These are phyloP conservation scores for Talaromyces sp. DNA, from an alignment of 2,329 filamentous ascomycete species.

Conservation along the genomic window DNA sequence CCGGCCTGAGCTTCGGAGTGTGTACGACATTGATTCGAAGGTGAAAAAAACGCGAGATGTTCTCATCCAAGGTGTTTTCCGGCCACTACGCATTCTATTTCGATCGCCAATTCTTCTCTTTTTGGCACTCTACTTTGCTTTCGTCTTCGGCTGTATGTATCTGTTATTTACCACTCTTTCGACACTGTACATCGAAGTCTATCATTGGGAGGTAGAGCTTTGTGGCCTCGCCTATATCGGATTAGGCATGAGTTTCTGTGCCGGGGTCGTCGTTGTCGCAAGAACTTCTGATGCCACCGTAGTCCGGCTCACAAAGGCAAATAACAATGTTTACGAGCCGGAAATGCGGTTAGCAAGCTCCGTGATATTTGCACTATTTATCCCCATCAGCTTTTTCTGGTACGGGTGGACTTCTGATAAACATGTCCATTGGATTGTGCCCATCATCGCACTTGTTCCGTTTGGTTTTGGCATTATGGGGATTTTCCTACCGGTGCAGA, in stretches of 20 bases:
- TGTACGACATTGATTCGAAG: constrained; percentile 27
- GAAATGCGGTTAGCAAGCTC: constrained; percentile 12
- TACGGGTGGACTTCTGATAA: constrained; percentile 52
- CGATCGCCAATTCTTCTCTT: constrained; percentile 52
- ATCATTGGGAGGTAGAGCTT: constrained; percentile 44
- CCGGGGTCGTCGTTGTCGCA: constrained; percentile 12
- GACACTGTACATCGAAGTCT: constrained; percentile 47
- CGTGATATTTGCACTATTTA: constrained; percentile 4
- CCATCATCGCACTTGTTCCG: constrained; percentile 51
- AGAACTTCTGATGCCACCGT: constrained; percentile 13
- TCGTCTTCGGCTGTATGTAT: constrained; percentile 46
- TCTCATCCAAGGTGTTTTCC: constrained; percentile 42
- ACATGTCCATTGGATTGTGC: constrained; percentile 51
- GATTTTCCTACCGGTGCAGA: constrained; percentile 47
- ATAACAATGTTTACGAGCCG: constrained; percentile 11
- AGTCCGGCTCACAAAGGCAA: constrained; percentile 1
- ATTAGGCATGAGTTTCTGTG: constrained; percentile 40
- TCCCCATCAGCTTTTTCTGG: constrained; percentile 41
- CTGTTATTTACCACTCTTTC: constrained; percentile 50
- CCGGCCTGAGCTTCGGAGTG: constrained; percentile 9
- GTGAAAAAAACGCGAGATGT: constrained; percentile 43
- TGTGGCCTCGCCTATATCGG: constrained; percentile 48
- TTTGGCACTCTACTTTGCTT: constrained; percentile 43
- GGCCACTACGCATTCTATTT: constrained; percentile 57
- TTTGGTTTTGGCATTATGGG: constrained; percentile 49